These are phyloP conservation scores for Clarireedia sp. DNA, from an alignment of 2,329 filamentous ascomycete species.

Conservation along the genomic window DNA sequence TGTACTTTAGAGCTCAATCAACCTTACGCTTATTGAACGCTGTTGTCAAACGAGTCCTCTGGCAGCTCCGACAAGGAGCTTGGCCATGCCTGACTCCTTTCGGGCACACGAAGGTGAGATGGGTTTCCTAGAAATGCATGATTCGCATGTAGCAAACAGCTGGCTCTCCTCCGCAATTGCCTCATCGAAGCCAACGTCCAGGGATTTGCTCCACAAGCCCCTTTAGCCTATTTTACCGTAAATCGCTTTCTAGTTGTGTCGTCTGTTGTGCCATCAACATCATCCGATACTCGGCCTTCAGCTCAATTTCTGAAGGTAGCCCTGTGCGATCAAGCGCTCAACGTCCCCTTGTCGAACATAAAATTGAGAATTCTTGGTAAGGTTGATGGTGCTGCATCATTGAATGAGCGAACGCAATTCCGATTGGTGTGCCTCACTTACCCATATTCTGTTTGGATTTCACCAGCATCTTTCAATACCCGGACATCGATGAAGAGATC, in stretches of 20 bases:
- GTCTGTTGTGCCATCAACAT: not conserved
- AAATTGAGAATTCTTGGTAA: conserved; percentile 98
- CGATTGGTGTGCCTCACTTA: conserved; percentile 38
- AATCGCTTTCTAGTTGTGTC: not conserved
- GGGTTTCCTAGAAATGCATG: no score
- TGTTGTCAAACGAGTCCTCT: not conserved
- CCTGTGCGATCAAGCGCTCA: conserved; percentile 85
- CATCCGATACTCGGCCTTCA: conserved; percentile 37
- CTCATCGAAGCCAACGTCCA: not conserved
- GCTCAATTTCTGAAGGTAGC: conserved; percentile 83
- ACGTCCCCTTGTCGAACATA: conserved; percentile 95
- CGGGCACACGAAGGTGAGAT: no score
- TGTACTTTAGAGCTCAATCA: not conserved
- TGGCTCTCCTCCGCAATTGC: not conserved
- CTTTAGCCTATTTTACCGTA: not conserved
- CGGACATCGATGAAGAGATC: conserved; percentile 96
- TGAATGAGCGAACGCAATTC: conserved; percentile 13
- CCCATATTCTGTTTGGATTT: conserved; percentile 99
- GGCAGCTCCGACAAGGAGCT: no score
- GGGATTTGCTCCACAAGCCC: not conserved
- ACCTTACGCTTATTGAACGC: not conserved
- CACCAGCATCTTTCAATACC: conserved; percentile 91
- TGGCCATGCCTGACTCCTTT: no score
- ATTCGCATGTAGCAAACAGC: no score
- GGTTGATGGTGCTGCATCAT: conserved; percentile 68